These are phyloP conservation scores for Backusella mclennaniae DNA, from an alignment of 192 early-diverging fungal species.

Conservation along the genomic window DNA sequence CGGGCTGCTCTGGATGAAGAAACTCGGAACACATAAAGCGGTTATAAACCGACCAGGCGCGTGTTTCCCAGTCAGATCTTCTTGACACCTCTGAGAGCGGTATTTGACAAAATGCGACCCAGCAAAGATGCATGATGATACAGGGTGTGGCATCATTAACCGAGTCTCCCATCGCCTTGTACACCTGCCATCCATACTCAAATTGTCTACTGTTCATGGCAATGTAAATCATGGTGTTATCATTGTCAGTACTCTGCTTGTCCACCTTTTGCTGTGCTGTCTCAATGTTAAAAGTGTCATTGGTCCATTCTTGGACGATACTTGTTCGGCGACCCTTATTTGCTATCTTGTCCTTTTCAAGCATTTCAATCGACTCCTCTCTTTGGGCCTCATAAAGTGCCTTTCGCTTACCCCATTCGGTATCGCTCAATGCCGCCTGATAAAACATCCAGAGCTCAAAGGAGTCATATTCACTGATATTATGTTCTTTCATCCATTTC, in stretches of 20 bases:
- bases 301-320: constrained; percentile 6
- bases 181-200: constrained; percentile 27
- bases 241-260: constrained; percentile 5
- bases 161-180: constrained; percentile 8
- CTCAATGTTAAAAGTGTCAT: background rate
- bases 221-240: constrained; percentile 23
- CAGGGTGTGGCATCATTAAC: constrained; percentile 16
- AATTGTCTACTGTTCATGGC: constrained; percentile 16
- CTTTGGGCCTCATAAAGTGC: background rate
- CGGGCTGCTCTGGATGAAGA: constrained; percentile 8
- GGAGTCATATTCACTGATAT: constrained; percentile 16
- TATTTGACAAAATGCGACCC: constrained; percentile 14
- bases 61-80: constrained; percentile 16
- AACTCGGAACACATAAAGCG: constrained; percentile 23
- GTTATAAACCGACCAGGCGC: constrained; percentile 20
- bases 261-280: background rate
- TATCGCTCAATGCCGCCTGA: constrained; percentile 11
- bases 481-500: constrained; percentile 18
- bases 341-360: background rate
- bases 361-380: background rate
- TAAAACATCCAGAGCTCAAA: constrained; percentile 23
- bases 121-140: constrained; percentile 22
- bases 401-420: constrained; percentile 10
- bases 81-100: constrained; percentile 16
- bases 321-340: background rate